phyloP scores from a whole-genome alignment of 768 basidiomycete genomes.

The Clitopilus passeckerianus region DNA sequence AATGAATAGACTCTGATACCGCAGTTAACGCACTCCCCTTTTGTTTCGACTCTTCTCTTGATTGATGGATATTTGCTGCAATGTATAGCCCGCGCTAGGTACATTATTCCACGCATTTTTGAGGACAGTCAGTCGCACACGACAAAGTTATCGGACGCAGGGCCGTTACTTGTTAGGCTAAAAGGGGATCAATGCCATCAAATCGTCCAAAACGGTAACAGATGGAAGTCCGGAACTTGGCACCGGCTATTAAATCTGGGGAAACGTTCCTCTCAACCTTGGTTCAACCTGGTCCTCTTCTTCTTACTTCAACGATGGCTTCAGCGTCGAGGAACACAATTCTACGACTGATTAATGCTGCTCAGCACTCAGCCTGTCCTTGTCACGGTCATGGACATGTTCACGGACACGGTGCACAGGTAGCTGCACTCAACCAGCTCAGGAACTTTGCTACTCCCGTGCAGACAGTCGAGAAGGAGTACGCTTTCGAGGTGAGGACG shows the following conservation, averaged over 20 bases:
- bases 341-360: slow-evolving; percentile 68
- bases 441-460: slow-evolving; percentile 78
- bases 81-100: neutral
- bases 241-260: neutral
- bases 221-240: neutral
- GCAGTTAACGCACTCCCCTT: neutral
- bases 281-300: neutral
- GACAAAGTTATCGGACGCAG: neutral
- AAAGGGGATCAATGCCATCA: neutral
- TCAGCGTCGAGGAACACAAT: slow-evolving; percentile 58
- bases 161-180: neutral
- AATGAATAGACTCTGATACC: neutral
- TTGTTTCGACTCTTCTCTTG: neutral
- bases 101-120: neutral
- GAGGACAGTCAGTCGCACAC: neutral
- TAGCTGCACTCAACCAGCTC: slow-evolving; percentile 53
- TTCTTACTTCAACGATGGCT: slow-evolving; percentile 30
- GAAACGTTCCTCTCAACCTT: neutral
- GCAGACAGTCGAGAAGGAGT: slow-evolving; percentile 71
- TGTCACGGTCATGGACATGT: slow-evolving; percentile 65
- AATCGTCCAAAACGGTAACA: neutral
- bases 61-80: neutral
- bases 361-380: slow-evolving; percentile 71
- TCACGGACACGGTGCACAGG: slow-evolving; percentile 34
- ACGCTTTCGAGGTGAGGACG: slow-evolving; percentile 75